Conservation (phyloP, 208 protist genomes). For the Tetramitus jugosus region DNA sequence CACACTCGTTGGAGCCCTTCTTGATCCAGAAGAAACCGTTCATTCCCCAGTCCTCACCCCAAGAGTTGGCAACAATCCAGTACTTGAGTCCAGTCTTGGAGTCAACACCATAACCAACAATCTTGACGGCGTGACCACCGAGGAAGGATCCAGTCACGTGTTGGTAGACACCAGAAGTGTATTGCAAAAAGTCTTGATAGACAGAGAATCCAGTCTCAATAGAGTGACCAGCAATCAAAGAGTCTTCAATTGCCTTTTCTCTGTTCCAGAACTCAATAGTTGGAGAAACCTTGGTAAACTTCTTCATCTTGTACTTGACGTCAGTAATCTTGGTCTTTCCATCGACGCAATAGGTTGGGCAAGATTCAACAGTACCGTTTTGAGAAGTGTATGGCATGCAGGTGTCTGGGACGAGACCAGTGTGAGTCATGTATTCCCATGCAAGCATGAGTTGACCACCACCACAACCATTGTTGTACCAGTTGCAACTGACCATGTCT, state of each 20-base stretch:
- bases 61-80: too few species aligned
- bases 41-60: too few species aligned
- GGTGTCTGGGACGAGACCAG: constrained; percentile 26
- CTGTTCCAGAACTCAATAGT: background rate
- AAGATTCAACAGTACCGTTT: constrained; percentile 16
- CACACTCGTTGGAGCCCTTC: too few species aligned
- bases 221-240: constrained; percentile 64
- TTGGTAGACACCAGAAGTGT: constrained; percentile 75
- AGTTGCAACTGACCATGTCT: constrained; percentile 36
- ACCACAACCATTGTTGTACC: constrained; percentile 30
- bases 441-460: constrained; percentile 29
- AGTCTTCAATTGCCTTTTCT: constrained; percentile 8
- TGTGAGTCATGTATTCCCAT: constrained; percentile 21
- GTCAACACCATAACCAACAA: constrained; percentile 64
- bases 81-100: constrained; percentile 55
- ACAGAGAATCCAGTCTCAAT: constrained; percentile 71
- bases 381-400: constrained; percentile 36
- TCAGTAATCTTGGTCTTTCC: background rate
- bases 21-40: too few species aligned
- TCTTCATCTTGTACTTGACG: too few species aligned
- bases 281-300: background rate
- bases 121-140: constrained; percentile 68
- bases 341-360: constrained; percentile 29
- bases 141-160: constrained; percentile 53
- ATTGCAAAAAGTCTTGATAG: constrained; percentile 71